phyloP scores from a whole-genome alignment of 805 yeast genomes.

The Myxozyma lipomycoides region DNA sequence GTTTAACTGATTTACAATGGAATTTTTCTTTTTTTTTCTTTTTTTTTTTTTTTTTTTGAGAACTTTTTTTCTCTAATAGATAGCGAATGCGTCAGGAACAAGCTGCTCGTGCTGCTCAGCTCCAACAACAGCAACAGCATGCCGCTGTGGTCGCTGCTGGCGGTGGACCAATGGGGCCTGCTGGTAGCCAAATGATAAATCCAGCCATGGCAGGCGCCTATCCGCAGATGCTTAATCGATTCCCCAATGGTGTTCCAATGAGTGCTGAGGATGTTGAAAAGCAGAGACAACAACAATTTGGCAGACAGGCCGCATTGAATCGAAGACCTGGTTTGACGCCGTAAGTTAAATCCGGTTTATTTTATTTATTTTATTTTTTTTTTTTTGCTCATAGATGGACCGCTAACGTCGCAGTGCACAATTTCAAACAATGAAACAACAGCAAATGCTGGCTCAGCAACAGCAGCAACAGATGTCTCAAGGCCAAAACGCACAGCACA shows the following conservation, averaged over 20 bases:
- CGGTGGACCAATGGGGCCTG: constrained; percentile 17
- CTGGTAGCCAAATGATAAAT: constrained; percentile 27
- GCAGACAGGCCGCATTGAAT: constrained; percentile 34
- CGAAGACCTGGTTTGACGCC: constrained; percentile 28
- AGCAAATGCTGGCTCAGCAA: constrained; percentile 22
- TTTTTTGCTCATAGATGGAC: too few relatives aligned
- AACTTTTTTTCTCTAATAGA: neutral
- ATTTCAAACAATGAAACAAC: constrained; percentile 29
- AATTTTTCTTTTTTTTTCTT: neutral
- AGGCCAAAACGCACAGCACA: constrained; percentile 5
- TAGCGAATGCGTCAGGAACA: constrained; percentile 47
- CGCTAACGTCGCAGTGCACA: constrained; percentile 10
- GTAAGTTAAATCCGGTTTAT: constrained; percentile 1
- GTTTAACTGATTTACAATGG: neutral
- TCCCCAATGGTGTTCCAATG: constrained; percentile 23
- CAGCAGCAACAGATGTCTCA: constrained; percentile 24
- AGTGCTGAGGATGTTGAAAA: constrained; percentile 32
- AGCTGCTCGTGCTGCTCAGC: constrained; percentile 41
- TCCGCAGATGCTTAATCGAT: constrained; percentile 13
- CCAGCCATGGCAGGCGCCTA: constrained; percentile 14
- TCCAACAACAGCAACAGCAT: constrained; percentile 37
- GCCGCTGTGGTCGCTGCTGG: neutral
- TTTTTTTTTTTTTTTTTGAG: neutral
- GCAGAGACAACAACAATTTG: constrained; percentile 31
- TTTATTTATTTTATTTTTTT: neutral